These are phyloP conservation scores for Erysimum cheiri DNA, from an alignment of 441 rosid species.

Conservation along the genomic window DNA sequence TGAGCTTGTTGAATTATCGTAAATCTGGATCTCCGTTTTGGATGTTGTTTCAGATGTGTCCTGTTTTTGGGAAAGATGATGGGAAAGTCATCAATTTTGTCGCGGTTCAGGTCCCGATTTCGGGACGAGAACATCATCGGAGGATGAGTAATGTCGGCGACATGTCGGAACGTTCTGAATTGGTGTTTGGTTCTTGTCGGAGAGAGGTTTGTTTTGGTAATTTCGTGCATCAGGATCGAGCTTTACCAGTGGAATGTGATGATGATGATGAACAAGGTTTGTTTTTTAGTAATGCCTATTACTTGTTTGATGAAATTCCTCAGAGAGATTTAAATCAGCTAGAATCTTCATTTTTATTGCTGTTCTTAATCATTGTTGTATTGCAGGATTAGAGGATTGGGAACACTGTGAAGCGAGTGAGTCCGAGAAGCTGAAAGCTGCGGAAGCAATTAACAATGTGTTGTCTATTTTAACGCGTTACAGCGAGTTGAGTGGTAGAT, in stretches of 20 bases:
- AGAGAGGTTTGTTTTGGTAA: slow-evolving; percentile 72
- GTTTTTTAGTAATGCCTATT: background rate
- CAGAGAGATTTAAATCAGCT: background rate
- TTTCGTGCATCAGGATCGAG: slow-evolving; percentile 49
- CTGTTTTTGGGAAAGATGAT: slow-evolving; percentile 61
- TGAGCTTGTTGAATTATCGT: slow-evolving; percentile 72
- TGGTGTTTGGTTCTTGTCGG: slow-evolving; percentile 75
- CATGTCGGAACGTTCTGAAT: slow-evolving; percentile 48
- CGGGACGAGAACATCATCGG: slow-evolving; percentile 31
- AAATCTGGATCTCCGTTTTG: slow-evolving; percentile 91
- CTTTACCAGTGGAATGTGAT: slow-evolving; percentile 48
- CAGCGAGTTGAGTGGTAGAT: slow-evolving; percentile 64
- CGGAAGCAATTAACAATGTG: slow-evolving; percentile 53
- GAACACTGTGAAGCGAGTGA: slow-evolving; percentile 79
- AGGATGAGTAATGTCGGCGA: slow-evolving; percentile 43
- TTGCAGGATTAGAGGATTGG: slow-evolving; percentile 59
- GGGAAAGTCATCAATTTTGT: slow-evolving; percentile 75
- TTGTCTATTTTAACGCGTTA: slow-evolving; percentile 66
- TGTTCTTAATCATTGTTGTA: slow-evolving; percentile 18
- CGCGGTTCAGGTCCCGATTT: slow-evolving; percentile 84
- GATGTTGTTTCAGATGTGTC: slow-evolving; percentile 79
- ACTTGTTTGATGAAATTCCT: slow-evolving; percentile 32
- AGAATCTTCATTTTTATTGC: background rate
- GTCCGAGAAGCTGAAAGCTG: slow-evolving; percentile 65
- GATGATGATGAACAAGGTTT: slow-evolving; percentile 58